Conservation (phyloP, 2,329 filamentous ascomycete species). For the Ceratocystis harringtonii region DNA sequence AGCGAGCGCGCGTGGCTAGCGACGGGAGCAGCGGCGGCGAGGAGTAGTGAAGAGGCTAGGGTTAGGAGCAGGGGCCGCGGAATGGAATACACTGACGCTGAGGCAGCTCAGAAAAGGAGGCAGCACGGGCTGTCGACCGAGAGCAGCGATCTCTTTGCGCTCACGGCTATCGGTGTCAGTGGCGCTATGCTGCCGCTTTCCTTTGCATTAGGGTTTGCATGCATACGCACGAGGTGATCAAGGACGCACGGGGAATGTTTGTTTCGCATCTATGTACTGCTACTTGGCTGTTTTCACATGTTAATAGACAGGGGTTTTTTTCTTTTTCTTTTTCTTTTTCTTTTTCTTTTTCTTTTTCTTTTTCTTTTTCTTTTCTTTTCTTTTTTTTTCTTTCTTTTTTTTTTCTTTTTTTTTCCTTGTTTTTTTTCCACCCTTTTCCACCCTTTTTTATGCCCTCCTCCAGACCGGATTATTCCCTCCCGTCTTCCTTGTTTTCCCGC, state of each 20-base stretch:
- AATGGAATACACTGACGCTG: too few relatives aligned
- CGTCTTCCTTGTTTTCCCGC: background rate
- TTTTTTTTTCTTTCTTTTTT: background rate
- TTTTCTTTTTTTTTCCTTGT: background rate
- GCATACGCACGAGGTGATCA: too few relatives aligned
- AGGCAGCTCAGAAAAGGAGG: too few relatives aligned
- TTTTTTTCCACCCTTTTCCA: background rate
- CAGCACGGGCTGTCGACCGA: too few relatives aligned
- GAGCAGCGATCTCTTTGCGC: too few relatives aligned
- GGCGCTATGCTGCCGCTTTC: too few relatives aligned
- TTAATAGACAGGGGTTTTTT: background rate
- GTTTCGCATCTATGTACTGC: too few relatives aligned
- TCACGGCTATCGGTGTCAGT: too few relatives aligned
- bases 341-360: background rate
- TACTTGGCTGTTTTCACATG: too few relatives aligned
- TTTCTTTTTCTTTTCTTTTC: background rate
- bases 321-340: background rate
- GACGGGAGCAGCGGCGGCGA: slow-evolving; percentile 33
- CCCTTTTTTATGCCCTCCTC: background rate
- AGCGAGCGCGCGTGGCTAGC: slow-evolving; percentile 65
- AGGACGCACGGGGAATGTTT: too few relatives aligned
- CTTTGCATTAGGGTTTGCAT: too few relatives aligned
- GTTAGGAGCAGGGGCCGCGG: too few relatives aligned
- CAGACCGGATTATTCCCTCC: background rate
- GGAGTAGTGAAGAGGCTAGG: background rate